Base-by-base conservation (phyloP, 2,329 filamentous ascomycete genomes). In the Atkinsonella texensis region DNA sequence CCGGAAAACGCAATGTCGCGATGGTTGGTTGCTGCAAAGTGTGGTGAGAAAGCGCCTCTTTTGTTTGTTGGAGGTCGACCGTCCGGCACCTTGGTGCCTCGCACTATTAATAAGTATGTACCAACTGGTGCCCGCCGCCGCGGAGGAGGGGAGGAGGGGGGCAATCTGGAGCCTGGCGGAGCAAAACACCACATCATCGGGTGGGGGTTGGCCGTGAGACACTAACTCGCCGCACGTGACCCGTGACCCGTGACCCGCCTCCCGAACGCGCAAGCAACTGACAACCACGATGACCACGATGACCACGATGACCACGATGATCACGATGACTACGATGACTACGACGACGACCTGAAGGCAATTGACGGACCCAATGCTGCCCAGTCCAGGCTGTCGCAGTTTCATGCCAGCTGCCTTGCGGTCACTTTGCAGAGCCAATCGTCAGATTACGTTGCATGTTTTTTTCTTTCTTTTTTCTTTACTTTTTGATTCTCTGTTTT, bases 191-290 rank as follows among this genome's bases (percentile, higher is more conserved):
- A 54, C 58, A 57, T 58, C 57, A 58, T 52, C 48, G 54, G 61
- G 60, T 60, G 64, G 64, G 63, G 64, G 64, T 61, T 63, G 55
- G 42, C 61, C 51, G 59, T 60, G 58, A 61, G 61, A 64, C 61
- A 48, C 55, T 18, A 31, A 3, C 47, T 18, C 18, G 5, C 47
- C 38, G 43, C 64, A 67, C 64, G 65, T 67, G 64, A 67, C 59
- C 23, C 53, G 38, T 39, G 20, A 17, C 17, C 23, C 50, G 50
- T 38, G n/a, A n/a, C n/a, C n/a, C 20, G 20, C 20, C 23, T 55
- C 58, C 56, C 57, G 48, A 20, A 20, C 31, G 33, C 41, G 31
- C 48, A 45, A 50, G 28, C 48, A 12, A 31, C n/a, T 43, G 50
- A 52, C 45, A 38, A 51, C 11, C 32, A 33, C 46, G 12, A 28